phyloP scores from a whole-genome alignment of 768 basidiomycete genomes.

The Russula sp. region DNA sequence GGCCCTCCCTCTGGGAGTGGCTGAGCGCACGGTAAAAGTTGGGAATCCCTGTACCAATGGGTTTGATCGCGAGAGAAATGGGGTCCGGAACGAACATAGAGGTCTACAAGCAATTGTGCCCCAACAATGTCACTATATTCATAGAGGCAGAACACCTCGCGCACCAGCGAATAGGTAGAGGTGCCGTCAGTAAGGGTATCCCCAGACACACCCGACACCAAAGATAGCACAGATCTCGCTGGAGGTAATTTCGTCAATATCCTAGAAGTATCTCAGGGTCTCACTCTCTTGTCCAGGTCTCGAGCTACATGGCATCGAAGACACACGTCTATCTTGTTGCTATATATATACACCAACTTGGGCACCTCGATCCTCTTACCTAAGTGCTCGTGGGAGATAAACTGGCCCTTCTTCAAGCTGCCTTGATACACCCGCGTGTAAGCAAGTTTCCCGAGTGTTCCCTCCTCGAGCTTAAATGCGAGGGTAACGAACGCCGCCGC shows the following conservation, averaged over 20 bases:
- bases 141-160: too few relatives aligned
- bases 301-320: background rate
- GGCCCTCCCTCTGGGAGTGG: too few relatives aligned
- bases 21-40: too few relatives aligned
- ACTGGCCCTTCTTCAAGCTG: too few relatives aligned
- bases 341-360: constrained; percentile 94
- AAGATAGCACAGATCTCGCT: constrained; percentile 99
- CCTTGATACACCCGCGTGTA: constrained; percentile 73
- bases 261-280: constrained; percentile 40
- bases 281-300: background rate
- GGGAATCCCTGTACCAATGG: too few relatives aligned
- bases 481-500: constrained; percentile 85
- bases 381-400: constrained; percentile 80
- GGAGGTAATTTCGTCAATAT: constrained; percentile 87
- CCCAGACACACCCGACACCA: constrained; percentile 80
- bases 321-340: constrained; percentile 95
- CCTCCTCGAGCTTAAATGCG: constrained; percentile 98
- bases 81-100: too few relatives aligned
- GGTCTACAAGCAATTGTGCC: too few relatives aligned
- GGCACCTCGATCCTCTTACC: constrained; percentile 98
- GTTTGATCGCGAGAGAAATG: too few relatives aligned
- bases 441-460: constrained; percentile 92
- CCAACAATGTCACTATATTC: too few relatives aligned
- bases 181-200: too few relatives aligned
- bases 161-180: too few relatives aligned